Conservation (phyloP, 2,329 filamentous ascomycete species). For the Scortechinia acanthostroma region DNA sequence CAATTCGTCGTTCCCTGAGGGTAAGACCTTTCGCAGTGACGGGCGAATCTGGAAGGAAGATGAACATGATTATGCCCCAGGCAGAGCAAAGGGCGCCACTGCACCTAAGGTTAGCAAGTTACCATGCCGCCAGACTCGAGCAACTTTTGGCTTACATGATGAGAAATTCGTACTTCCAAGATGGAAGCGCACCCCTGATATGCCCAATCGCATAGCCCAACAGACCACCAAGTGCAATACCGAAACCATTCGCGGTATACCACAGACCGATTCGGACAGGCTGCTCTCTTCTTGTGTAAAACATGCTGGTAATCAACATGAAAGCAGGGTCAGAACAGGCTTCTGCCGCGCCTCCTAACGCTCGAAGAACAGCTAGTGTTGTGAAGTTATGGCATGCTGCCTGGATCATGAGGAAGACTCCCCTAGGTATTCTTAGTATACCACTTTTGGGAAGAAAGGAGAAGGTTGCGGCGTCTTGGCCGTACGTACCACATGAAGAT, state of each 20-base stretch:
- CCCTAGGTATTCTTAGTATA: constrained; percentile 16
- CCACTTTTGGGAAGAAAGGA: too few species aligned
- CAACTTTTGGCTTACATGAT: constrained; percentile 31
- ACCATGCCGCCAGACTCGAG: neutral
- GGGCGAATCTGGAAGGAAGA: constrained; percentile 9
- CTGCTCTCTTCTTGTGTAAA: constrained; percentile 48
- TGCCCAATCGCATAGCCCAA: constrained; percentile 46
- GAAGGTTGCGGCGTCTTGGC: neutral
- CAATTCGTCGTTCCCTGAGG: constrained; percentile 13
- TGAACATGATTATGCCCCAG: constrained; percentile 46
- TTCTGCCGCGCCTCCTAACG: constrained; percentile 44
- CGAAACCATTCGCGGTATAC: constrained; percentile 46
- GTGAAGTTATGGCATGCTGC: constrained; percentile 39
- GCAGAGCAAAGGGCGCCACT: constrained; percentile 36
- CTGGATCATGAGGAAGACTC: constrained; percentile 39
- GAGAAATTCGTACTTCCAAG: constrained; percentile 53
- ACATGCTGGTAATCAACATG: constrained; percentile 52
- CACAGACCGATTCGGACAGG: constrained; percentile 44
- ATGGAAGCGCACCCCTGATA: constrained; percentile 38
- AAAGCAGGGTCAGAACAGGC: constrained; percentile 45
- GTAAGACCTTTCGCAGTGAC: constrained; percentile 15
- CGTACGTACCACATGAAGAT: constrained; percentile 23
- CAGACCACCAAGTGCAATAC: constrained; percentile 42
- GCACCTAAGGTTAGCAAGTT: constrained; percentile 3
- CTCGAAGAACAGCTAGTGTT: constrained; percentile 38